These are phyloP conservation scores for Boletellus emodensis DNA, from an alignment of 768 basidiomycete genomes.

Conservation along the genomic window DNA sequence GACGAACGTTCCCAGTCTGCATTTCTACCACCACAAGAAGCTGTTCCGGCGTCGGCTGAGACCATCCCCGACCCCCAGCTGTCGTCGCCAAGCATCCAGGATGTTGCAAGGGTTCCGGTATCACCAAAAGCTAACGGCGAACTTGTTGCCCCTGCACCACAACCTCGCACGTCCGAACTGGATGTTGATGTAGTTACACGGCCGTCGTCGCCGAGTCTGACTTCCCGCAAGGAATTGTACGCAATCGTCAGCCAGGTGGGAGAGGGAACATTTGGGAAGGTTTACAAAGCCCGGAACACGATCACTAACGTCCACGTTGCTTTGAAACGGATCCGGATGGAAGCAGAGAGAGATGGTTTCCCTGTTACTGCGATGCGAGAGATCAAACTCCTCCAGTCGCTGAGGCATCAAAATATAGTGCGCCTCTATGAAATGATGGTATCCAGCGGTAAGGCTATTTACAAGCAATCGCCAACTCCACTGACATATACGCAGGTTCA, in stretches of 20 bases:
- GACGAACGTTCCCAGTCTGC: conserved; percentile 15
- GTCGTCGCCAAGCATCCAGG: conserved; percentile 16
- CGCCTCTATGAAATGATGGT: conserved; percentile 98
- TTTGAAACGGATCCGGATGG: conserved; percentile 96
- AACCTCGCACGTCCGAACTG: conserved; percentile 17
- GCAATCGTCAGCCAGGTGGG: conserved; percentile 91
- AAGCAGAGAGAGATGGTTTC: conserved; percentile 95
- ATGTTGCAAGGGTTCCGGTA: conserved; percentile 17
- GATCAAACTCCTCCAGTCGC: conserved; percentile 92
- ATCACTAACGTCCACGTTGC: conserved; percentile 78
- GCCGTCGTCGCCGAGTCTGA: conserved; percentile 25
- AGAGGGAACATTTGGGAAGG: conserved; percentile 98
- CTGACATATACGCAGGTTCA: conserved; percentile 53
- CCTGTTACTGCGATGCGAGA: conserved; percentile 99
- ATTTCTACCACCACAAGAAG: conserved; percentile 9
- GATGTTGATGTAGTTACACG: conserved; percentile 25
- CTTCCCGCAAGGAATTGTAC: conserved; percentile 59
- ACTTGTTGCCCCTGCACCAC: conserved; percentile 18
- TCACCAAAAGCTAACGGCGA: conserved; percentile 27
- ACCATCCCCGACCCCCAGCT: conserved; percentile 11
- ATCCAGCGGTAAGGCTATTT: conserved; percentile 66
- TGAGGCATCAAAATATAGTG: conserved; percentile 88
- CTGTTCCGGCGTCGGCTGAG: conserved; percentile 4
- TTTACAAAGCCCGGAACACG: conserved; percentile 90
- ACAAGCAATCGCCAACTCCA: background rate